A percentile compares a stretch with the other conserved stretches of the same genome.
These are phyloP conservation scores for Apiotrichum siamense DNA, from an alignment of 1,284 basidiomycete genomes.

Conservation along the genomic window DNA sequence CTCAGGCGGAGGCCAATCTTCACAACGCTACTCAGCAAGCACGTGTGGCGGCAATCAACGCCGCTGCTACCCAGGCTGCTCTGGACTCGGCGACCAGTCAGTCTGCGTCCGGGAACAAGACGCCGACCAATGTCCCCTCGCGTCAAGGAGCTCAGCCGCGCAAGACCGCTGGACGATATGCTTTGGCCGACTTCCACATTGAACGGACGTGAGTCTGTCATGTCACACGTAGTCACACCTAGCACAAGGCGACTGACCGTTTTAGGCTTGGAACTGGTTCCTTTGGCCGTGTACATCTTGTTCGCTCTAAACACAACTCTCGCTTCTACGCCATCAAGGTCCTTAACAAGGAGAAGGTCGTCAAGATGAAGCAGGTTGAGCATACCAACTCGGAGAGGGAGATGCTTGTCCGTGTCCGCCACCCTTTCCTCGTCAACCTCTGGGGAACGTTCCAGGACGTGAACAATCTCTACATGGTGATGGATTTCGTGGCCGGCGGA, in stretches of 20 bases:
- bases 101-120: constrained; percentile 17
- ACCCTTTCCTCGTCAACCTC: constrained; percentile 95
- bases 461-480: constrained; percentile 96
- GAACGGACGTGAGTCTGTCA: constrained; percentile 47
- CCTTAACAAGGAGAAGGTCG: constrained; percentile 87
- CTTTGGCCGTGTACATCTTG: constrained; percentile 90
- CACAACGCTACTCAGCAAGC: constrained; percentile 48
- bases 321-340: constrained; percentile 95
- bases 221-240: neutral
- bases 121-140: constrained; percentile 15
- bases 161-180: constrained; percentile 52
- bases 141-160: constrained; percentile 32
- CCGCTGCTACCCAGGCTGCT: constrained; percentile 45
- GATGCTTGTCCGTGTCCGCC: constrained; percentile 82
- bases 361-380: constrained; percentile 92
- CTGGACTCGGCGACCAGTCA: constrained; percentile 28
- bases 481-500: constrained; percentile 98
- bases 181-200: constrained; percentile 50
- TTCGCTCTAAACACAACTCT: constrained; percentile 83
- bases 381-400: constrained; percentile 94
- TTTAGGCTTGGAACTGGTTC: constrained; percentile 75
- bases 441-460: constrained; percentile 97
- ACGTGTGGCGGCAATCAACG: constrained; percentile 47
- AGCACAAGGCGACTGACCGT: neutral
- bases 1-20: constrained; percentile 44